A percentile compares a stretch with the other conserved stretches of the same genome.
Evolutionary conservation across 495 filamentous ascomycete species (phyloP).

Genomic region (Neurospora sp.): DNA sequence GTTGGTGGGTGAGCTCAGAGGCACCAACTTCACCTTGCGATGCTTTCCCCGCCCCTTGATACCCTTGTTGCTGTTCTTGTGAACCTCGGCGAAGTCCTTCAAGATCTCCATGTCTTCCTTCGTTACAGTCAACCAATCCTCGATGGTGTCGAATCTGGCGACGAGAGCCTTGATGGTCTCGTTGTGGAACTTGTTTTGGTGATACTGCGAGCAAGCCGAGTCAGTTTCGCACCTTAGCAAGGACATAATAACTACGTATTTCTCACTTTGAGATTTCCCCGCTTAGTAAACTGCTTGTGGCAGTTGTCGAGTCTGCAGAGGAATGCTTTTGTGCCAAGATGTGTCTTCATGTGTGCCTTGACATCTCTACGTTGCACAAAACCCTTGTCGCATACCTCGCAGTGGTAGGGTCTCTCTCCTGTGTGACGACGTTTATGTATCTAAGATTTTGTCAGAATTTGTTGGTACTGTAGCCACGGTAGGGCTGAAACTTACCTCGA

Average conservation of each 20-base stretch:
- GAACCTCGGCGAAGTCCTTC: slow-evolving; percentile 75
- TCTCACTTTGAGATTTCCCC: slow-evolving; percentile 78
- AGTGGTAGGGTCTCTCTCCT: slow-evolving; percentile 77
- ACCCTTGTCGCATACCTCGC: slow-evolving; percentile 71
- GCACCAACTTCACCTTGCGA: slow-evolving; percentile 38
- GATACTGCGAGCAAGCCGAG: slow-evolving; percentile 46
- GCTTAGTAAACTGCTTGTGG: slow-evolving; percentile 74
- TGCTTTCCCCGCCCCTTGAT: slow-evolving; percentile 94
- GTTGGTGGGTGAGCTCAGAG: slow-evolving; percentile 1
- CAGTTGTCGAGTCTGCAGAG: slow-evolving; percentile 76
- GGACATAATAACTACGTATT: not conserved
- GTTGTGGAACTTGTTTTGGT: slow-evolving; percentile 89
- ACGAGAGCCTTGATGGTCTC: slow-evolving; percentile 63
- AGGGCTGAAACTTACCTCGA: slow-evolving; percentile 51
- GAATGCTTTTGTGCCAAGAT: slow-evolving; percentile 68
- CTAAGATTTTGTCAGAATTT: slow-evolving; percentile 8
- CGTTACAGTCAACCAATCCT: slow-evolving; percentile 50
- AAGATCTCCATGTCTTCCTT: slow-evolving; percentile 67
- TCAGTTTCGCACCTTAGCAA: not conserved
- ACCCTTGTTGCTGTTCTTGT: slow-evolving; percentile 96
- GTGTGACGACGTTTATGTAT: slow-evolving; percentile 27
- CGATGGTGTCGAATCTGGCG: slow-evolving; percentile 56
- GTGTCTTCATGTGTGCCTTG: slow-evolving; percentile 76
- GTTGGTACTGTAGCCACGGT: too few relatives aligned
- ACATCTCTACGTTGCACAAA: slow-evolving; percentile 89